Base-by-base conservation (phyloP, 129 eudicot genomes). In the Pulicaria dysenterica region DNA sequence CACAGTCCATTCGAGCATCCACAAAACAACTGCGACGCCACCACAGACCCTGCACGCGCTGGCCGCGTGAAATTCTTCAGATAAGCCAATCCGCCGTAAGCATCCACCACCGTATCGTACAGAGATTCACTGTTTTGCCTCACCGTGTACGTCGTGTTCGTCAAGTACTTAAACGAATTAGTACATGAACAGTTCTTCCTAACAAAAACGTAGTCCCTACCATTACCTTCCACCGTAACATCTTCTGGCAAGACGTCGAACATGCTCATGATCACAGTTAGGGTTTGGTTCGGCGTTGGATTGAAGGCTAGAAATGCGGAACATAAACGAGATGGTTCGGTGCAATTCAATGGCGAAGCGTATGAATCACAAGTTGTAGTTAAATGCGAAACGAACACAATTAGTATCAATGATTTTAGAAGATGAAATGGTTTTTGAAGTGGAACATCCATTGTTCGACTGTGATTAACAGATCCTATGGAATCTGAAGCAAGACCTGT, bases 1-100 rank as follows among this genome's bases (percentile, higher is more conserved):
- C 96, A 93, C 81, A 89, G 74, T 31, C 95, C 96, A 78, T 85
- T 87, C 38, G 98, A 93, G 73, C 98, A 93, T 31, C 98, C 98
- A 81, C 98, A 93, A 75, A 83, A 39, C 80, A 93, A 81, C 80
- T 72, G 89, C 77, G 89, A 69, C 14, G 81, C 65, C 67, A 93
- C 95, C 75, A 93, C 98, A 11, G 84, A 76, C 19, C 98, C 98
- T 40, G 41, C 73, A 62, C 78, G 76, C 13, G 90, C 96, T 36
- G 74, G 82, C 80, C 98, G 82, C 34, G 87, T 73, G 54, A 59
- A 73, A 49, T 87, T 81, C 4, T 85, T 55, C 40, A 89, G 64
- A 66, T 78, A 78, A 6, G 87, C 98, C 67, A 93, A 79, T 58
- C 96, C 98, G 46, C 63, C 79, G 58, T 93, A 93, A 10, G 91